These are phyloP conservation scores for Tricholoma sp. DNA, from an alignment of 768 basidiomycete species.

Conservation along the genomic window DNA sequence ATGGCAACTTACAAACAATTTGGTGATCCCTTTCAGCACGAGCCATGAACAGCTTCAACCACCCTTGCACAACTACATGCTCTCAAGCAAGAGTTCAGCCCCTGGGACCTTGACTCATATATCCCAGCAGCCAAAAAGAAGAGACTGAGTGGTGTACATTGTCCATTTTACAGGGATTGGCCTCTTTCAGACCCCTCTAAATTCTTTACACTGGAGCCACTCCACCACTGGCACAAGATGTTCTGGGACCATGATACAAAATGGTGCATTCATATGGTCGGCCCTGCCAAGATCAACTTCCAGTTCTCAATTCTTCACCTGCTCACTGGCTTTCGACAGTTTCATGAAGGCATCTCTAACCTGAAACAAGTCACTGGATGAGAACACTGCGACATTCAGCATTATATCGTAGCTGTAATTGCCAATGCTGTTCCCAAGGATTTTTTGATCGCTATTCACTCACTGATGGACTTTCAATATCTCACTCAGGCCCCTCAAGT, in stretches of 20 bases:
- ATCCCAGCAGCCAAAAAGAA: slow-evolving; percentile 15
- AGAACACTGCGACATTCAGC: slow-evolving; percentile 33
- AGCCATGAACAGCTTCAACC: slow-evolving; percentile 13
- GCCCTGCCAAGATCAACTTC: slow-evolving; percentile 29
- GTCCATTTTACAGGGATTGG: slow-evolving; percentile 35
- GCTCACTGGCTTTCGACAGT: slow-evolving; percentile 31
- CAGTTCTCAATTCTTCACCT: slow-evolving; percentile 31
- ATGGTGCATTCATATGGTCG: slow-evolving; percentile 32
- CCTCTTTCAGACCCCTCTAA: slow-evolving; percentile 24
- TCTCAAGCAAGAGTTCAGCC: slow-evolving; percentile 10
- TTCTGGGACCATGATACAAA: slow-evolving; percentile 35
- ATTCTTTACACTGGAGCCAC: slow-evolving; percentile 31
- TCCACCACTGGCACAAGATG: slow-evolving; percentile 33
- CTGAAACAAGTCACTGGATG: slow-evolving; percentile 38
- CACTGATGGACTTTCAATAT: slow-evolving; percentile 18
- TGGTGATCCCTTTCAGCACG: slow-evolving; percentile 24
- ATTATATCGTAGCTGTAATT: slow-evolving; percentile 9
- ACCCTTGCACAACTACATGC: slow-evolving; percentile 16
- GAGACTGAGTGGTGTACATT: slow-evolving; percentile 26
- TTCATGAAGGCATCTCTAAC: slow-evolving; percentile 30
- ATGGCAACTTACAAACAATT: slow-evolving; percentile 25
- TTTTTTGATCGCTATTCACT: background rate
- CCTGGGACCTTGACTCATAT: slow-evolving; percentile 22
- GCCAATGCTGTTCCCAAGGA: background rate
- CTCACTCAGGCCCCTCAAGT: background rate